Evolutionary conservation across 306 rosid species (phyloP).

Genomic region (Malus sieversii): DNA sequence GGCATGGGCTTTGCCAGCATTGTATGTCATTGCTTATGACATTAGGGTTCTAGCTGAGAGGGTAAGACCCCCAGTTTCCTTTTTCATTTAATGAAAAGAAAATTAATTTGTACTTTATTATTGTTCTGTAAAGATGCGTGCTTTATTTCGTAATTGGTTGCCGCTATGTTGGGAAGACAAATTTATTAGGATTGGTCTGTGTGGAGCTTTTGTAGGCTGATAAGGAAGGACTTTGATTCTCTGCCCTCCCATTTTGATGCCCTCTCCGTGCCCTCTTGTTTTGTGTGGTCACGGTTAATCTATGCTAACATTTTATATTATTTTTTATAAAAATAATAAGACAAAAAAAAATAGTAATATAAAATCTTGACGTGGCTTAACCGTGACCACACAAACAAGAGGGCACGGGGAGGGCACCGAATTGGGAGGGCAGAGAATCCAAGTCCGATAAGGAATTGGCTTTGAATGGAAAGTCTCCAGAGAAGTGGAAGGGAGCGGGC

Average conservation of each 20-base stretch:
- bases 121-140: neutral
- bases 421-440: no score
- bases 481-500: constrained; percentile 93
- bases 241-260: no score
- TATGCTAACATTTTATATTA: no score
- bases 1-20: constrained; percentile 85
- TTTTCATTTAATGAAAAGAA: neutral
- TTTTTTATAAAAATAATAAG: no score
- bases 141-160: neutral
- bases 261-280: no score
- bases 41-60: constrained; percentile 92
- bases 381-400: no score
- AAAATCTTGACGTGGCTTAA: no score
- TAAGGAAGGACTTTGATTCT: constrained; percentile 21
- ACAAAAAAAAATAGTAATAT: no score
- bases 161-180: neutral
- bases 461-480: constrained; percentile 74
- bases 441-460: constrained; percentile 53
- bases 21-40: constrained; percentile 68
- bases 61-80: constrained; percentile 23
- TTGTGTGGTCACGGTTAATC: no score
- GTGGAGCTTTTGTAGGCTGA: constrained; percentile 45
- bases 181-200: neutral
- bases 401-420: no score
- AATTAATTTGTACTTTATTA: neutral